Base-by-base conservation (phyloP, 495 filamentous ascomycete genomes). In the Cairneyella variabilis region DNA sequence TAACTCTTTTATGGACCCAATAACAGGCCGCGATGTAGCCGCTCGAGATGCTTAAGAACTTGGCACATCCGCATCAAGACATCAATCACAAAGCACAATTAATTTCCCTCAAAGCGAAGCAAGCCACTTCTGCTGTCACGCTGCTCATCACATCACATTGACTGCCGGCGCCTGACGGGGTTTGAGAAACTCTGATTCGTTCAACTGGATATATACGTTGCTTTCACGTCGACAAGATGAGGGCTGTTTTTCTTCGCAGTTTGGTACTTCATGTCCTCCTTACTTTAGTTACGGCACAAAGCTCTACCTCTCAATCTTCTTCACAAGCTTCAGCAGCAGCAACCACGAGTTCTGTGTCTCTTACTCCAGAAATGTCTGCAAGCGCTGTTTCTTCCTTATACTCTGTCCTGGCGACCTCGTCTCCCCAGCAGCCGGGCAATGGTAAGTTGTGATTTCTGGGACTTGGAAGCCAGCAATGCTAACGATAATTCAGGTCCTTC, bases 331-430 rank as follows among this genome's bases (percentile, higher is more conserved):
- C 48, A 20, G 23, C 57, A 25, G 37, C 52, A 17, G 58, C 47
- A 6, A 37, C 55, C 6, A 46, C 46, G 5, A 45, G 20, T 23
- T 48, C 32, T 12, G 54, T 51, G 18, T 61, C 61, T 46, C 17
- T 48, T 25, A 64, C 58, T 17, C 61, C 61, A 27, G 47, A 57
- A 46, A 61, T 61, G 58, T 61, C 61, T 43, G 51, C 61, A 30
- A 63, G 56, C 37, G 53, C 60, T 1, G 51, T 54, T 25, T 59
- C 61, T 18, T 53, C 54, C 2, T 27, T 59, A 7, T 64, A 56
- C 40, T 48, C 58, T 1, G 52, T 50, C 10, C 32, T 64, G 21
- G 55, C 58, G 14, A 59, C 55, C 32, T 53, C 55, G 5, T 41
- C 50, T n/a, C 58, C 62, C 4, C 51, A 56, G 28, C 59, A 61